Evolutionary conservation across 768 basidiomycete species (phyloP).

Genomic region (Lyophyllum semitale): DNA sequence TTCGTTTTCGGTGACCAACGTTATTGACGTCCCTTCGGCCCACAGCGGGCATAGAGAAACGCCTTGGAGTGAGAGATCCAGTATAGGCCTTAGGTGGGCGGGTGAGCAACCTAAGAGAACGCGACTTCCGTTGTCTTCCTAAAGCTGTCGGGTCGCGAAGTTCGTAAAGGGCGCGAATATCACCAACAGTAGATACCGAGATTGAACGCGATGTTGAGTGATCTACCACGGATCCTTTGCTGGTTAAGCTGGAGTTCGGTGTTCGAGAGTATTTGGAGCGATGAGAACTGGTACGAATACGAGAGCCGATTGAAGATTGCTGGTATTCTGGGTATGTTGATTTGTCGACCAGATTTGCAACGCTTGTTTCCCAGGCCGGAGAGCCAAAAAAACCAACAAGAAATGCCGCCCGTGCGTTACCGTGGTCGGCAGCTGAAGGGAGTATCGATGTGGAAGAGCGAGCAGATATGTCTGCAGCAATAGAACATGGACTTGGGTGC

Average conservation of each 20-base stretch:
- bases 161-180: conserved; percentile 9
- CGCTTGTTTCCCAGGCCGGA: conserved; percentile 44
- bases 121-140: conserved; percentile 8
- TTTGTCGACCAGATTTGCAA: conserved; percentile 18
- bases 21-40: conserved; percentile 17
- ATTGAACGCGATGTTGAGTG: conserved; percentile 10
- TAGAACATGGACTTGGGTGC: conserved; percentile 1
- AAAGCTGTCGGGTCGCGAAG: conserved; percentile 1
- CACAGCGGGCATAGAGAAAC: conserved; percentile 31
- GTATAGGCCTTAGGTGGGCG: conserved; percentile 18
- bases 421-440: conserved; percentile 4
- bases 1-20: conserved; percentile 15
- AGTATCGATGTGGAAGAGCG: conserved; percentile 20
- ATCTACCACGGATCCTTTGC: background rate
- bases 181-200: conserved; percentile 16
- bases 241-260: conserved; percentile 9
- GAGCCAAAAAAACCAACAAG: conserved; percentile 47
- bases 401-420: conserved; percentile 32
- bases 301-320: conserved; percentile 20
- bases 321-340: conserved; percentile 18
- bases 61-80: conserved; percentile 18
- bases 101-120: conserved; percentile 18
- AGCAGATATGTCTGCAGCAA: conserved; percentile 11
- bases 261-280: conserved; percentile 6
- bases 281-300: conserved; percentile 19